Evolutionary conservation across 495 filamentous ascomycete genomes (phyloP), one percentile per base, ranked within the genome.

Genomic region (Xylaria castorea): DNA sequence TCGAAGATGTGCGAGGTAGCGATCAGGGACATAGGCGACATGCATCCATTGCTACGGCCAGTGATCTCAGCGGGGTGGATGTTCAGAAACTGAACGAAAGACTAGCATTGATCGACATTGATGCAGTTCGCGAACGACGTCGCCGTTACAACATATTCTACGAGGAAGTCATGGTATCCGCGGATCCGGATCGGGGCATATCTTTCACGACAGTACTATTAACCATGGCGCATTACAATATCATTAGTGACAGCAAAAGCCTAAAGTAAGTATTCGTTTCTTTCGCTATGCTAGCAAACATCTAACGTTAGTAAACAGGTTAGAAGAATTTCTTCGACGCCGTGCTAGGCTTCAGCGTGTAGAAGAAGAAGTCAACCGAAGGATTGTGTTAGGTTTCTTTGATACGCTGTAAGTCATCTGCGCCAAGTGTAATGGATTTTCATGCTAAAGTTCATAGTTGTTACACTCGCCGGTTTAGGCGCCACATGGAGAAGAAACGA

Each of bases 191-290:
- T 67, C 89, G 91, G 60, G 96, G 96, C 32, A 94, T 99, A 64
- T 92, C 92, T 7, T 99, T 99, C 82, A 97, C 94, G 25, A 89
- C 92, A 7, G 92, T 97, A n/a, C 84, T 99, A 61, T 95, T 99
- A 93, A 97, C 97, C 69, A 87, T 99, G 22, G 95, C 97, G 20
- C 97, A 99, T 82, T 96, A 98, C 86, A 99, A 99, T 73, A 94
- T 99, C 78, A 99, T 99, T 78, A 97, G 90, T 73, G 96, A 99
- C 84, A 98, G 90, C 85, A 98, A 98, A 85, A 96, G 93, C 82
- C 81, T 99, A 75, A 89, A 90, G 91, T 91, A 87, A 76, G 73
- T 40, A 11, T 5, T 46, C 25, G 14, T 42, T 11, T 11, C 22
- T 68, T 68, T 20, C 70, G 32, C 27, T 32, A 5, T 34, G 5